Evolutionary conservation across 345 rosid species (phyloP).

Genomic region (Citrus australasica): DNA sequence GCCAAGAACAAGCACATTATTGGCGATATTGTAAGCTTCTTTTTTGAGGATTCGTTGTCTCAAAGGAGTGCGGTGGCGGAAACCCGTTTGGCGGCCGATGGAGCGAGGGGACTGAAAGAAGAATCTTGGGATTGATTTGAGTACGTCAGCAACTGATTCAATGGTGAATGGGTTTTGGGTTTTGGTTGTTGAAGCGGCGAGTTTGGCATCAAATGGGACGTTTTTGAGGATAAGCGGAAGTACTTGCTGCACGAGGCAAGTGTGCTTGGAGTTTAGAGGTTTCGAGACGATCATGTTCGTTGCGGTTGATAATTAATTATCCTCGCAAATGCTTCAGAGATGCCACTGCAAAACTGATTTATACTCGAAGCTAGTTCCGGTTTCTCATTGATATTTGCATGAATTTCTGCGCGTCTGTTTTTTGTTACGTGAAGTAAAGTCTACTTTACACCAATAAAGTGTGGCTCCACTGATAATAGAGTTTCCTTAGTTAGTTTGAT

Average conservation of each 20-base stretch:
- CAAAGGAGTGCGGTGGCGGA: conserved; percentile 73
- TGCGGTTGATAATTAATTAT: background rate
- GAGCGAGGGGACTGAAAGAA: conserved; percentile 78
- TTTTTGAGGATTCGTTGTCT: conserved; percentile 54
- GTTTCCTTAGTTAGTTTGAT: too few species aligned
- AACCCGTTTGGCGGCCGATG: conserved; percentile 64
- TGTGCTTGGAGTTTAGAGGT: conserved; percentile 19
- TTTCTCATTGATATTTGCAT: too few species aligned
- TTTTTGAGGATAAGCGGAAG: conserved; percentile 51
- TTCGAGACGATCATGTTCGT: conserved; percentile 7
- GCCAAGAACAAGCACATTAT: conserved; percentile 47
- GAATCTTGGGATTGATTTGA: conserved; percentile 62
- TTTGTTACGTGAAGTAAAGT: too few species aligned
- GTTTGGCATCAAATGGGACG: conserved; percentile 56
- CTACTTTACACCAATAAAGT: too few species aligned
- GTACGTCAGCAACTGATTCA: conserved; percentile 49
- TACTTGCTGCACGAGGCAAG: conserved; percentile 30
- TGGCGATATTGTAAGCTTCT: conserved; percentile 34
- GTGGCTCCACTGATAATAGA: too few species aligned
- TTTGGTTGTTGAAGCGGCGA: conserved; percentile 38
- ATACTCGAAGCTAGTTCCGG: too few species aligned
- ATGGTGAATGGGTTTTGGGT: conserved; percentile 31
- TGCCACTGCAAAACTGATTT: background rate
- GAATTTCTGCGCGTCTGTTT: too few species aligned
- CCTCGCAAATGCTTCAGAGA: background rate